A percentile compares a stretch with the other conserved stretches of the same genome.
Evolutionary conservation across 1,284 basidiomycete species (phyloP).

Genomic region (Apiotrichum laibachii): DNA sequence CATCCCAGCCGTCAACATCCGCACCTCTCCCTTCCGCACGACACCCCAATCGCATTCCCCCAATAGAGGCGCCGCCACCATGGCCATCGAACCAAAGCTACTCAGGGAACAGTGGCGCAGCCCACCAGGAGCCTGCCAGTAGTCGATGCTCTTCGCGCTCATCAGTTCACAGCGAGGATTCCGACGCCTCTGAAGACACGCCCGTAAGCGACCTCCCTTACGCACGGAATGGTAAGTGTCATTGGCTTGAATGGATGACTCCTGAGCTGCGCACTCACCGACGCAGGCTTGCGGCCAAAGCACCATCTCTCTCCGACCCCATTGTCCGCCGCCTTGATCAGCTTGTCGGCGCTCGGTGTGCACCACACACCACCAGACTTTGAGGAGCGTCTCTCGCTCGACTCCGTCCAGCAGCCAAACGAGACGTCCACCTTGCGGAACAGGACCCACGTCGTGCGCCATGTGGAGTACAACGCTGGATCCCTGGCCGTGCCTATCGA

Average conservation of each 20-base stretch:
- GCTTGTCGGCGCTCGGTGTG: constrained; percentile 1
- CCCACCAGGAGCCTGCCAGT: too few species aligned
- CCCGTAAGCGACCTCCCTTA: too few species aligned
- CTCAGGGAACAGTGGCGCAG: too few species aligned
- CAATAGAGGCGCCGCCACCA: too few species aligned
- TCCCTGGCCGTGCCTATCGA: background rate
- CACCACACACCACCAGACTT: background rate
- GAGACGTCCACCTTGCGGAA: background rate
- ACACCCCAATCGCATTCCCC: background rate
- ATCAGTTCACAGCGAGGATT: background rate
- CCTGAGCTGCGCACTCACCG: too few species aligned
- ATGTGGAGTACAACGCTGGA: background rate
- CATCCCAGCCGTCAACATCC: too few species aligned
- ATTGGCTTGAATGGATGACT: too few species aligned
- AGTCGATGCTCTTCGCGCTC: background rate
- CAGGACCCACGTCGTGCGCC: background rate
- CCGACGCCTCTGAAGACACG: too few species aligned
- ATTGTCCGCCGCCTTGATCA: background rate
- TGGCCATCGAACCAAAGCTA: too few species aligned
- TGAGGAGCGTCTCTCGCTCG: background rate
- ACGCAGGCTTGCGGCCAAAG: too few species aligned
- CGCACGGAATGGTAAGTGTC: too few species aligned
- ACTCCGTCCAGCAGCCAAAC: background rate
- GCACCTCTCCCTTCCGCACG: background rate
- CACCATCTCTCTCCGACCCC: background rate